Conservation (phyloP, 169 alveolate species). For the Plasmodium malariae region DNA sequence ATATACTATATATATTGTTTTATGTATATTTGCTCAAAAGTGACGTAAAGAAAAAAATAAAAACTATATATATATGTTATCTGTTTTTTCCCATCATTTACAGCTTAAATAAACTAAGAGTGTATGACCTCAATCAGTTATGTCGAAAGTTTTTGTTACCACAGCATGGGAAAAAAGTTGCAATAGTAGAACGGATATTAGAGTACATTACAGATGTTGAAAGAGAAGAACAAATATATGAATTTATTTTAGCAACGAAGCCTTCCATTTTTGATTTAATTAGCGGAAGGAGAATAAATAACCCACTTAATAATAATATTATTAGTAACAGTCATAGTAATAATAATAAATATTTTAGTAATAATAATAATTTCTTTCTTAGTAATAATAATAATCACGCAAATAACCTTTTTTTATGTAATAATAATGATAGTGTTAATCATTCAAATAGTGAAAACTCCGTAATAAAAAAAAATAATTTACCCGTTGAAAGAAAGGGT, state of each 20-base stretch:
- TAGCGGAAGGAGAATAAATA: slow-evolving; percentile 35
- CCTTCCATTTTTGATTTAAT: slow-evolving; percentile 60
- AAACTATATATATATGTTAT: not conserved
- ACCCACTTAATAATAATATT: not conserved
- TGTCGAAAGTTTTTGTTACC: slow-evolving; percentile 65
- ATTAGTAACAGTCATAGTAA: not conserved
- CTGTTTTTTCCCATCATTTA: not conserved
- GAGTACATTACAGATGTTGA: slow-evolving; percentile 65
- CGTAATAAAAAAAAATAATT: slow-evolving; percentile 14
- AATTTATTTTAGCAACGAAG: slow-evolving; percentile 41
- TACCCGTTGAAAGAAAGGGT: slow-evolving; percentile 31
- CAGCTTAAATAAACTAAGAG: slow-evolving; percentile 76
- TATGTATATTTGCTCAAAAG: not conserved
- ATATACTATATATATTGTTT: not conserved
- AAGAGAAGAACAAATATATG: slow-evolving; percentile 73
- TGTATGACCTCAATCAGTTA: slow-evolving; percentile 67
- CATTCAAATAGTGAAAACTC: slow-evolving; percentile 14
- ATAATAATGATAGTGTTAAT: slow-evolving; percentile 10
- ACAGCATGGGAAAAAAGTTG: slow-evolving; percentile 73
- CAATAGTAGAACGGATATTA: slow-evolving; percentile 68
- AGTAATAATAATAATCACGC: not conserved
- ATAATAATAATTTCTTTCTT: not conserved
- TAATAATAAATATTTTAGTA: slow-evolving; percentile 19
- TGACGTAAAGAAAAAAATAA: not conserved
- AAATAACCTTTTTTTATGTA: not conserved